Percentiles rank a stretch among this genome's conserved stretches.
phyloP scores from a whole-genome alignment of 2,329 filamentous ascomycete genomes.

The Colletotrichum sp. region DNA sequence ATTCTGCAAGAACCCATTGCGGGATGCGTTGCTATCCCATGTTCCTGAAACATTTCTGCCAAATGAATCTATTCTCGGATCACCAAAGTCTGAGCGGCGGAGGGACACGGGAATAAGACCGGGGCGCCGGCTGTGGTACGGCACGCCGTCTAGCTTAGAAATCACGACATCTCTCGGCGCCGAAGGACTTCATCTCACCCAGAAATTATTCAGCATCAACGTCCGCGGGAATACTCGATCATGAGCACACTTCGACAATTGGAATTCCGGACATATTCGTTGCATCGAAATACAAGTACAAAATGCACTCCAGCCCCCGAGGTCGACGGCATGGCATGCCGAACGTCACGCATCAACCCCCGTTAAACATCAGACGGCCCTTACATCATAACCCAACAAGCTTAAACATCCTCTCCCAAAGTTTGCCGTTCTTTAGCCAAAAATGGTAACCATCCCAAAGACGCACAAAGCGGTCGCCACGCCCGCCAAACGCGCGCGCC shows the following conservation, averaged over 20 bases:
- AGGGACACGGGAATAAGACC: neutral
- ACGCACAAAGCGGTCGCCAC: conserved; percentile 31
- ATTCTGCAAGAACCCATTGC: neutral
- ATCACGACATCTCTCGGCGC: conserved; percentile 10
- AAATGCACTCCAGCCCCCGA: neutral
- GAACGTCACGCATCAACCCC: neutral
- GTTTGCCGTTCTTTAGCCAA: neutral
- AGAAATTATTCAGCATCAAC: neutral
- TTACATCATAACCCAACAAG: neutral
- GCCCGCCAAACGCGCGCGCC: conserved; percentile 23
- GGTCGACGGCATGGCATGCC: neutral
- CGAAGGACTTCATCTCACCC: neutral
- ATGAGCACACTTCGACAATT: neutral
- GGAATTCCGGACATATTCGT: neutral
- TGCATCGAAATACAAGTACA: neutral
- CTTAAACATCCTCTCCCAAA: neutral
- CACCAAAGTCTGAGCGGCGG: neutral
- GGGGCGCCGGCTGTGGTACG: neutral
- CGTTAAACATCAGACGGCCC: neutral
- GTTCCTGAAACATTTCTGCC: neutral
- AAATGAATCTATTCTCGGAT: neutral
- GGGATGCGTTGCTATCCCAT: neutral
- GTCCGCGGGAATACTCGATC: neutral
- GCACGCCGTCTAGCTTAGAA: conserved; percentile 4
- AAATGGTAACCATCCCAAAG: conserved; percentile 22